Percentiles rank a stretch among this genome's conserved stretches.
These are phyloP conservation scores for Dalbergia oliveri DNA, from an alignment of 306 rosid genomes.

Conservation along the genomic window DNA sequence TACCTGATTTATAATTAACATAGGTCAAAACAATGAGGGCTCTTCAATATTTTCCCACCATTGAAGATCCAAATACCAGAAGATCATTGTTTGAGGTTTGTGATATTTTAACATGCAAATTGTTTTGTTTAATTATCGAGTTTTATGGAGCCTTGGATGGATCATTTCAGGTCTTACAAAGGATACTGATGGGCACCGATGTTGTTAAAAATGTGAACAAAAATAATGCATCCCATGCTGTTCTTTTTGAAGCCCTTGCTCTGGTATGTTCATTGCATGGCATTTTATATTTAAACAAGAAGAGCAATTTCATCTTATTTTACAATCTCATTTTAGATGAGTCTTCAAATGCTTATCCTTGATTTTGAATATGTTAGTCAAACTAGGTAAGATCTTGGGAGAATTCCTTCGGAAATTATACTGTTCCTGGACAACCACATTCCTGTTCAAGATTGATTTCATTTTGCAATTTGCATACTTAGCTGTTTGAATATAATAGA, in stretches of 20 bases:
- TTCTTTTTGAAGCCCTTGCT: conserved; percentile 89
- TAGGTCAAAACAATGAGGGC: conserved; percentile 88
- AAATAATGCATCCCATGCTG: conserved; percentile 88
- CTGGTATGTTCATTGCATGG: conserved; percentile 58
- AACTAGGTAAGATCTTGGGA: conserved; percentile 7
- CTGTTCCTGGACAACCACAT: background rate
- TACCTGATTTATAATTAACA: conserved; percentile 25
- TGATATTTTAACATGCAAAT: conserved; percentile 3
- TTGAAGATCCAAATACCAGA: conserved; percentile 85
- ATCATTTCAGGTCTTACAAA: conserved; percentile 74
- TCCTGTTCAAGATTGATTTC: background rate
- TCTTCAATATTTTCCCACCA: conserved; percentile 78
- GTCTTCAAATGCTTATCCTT: background rate
- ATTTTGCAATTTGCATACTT: background rate
- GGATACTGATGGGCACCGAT: conserved; percentile 86
- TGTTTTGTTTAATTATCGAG: background rate
- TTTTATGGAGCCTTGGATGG: conserved; percentile 43
- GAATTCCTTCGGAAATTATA: background rate
- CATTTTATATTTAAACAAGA: background rate
- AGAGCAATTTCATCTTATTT: background rate
- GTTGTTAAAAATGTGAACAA: conserved; percentile 86
- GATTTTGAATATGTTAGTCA: conserved; percentile 16
- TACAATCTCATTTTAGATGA: background rate
- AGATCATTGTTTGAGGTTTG: conserved; percentile 80
- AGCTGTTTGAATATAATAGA: conserved; percentile 14